Evolutionary conservation across 2,329 filamentous ascomycete genomes (phyloP).

Genomic region (Gyromitra esculenta): DNA sequence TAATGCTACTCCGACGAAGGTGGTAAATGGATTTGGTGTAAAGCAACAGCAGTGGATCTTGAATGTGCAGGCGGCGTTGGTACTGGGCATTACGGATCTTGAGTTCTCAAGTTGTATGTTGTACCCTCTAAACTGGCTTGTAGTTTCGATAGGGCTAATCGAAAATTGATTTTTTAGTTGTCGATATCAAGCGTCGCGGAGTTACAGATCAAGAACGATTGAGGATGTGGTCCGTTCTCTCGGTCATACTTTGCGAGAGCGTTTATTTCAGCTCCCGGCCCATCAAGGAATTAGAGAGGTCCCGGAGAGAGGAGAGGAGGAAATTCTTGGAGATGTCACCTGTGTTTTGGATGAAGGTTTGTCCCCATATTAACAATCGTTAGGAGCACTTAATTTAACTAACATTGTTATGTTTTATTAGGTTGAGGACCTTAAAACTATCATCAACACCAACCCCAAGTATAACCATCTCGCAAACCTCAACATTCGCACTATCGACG

Average conservation of each 20-base stretch:
- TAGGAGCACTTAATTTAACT: background rate
- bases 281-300: slow-evolving; percentile 47
- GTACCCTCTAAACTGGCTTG: slow-evolving; percentile 2
- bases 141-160: slow-evolving; percentile 28
- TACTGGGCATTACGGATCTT: slow-evolving; percentile 51
- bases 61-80: slow-evolving; percentile 54
- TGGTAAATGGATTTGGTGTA: slow-evolving; percentile 37
- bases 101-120: slow-evolving; percentile 48
- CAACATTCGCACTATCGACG: slow-evolving; percentile 43
- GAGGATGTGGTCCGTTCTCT: slow-evolving; percentile 54
- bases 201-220: slow-evolving; percentile 48
- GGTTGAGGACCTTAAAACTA: slow-evolving; percentile 51
- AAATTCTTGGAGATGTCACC: slow-evolving; percentile 54
- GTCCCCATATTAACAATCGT: background rate
- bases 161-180: slow-evolving; percentile 18
- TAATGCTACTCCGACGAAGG: slow-evolving; percentile 42
- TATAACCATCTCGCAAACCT: slow-evolving; percentile 42
- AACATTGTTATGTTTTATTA: slow-evolving; percentile 23
- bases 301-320: slow-evolving; percentile 45
- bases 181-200: slow-evolving; percentile 24
- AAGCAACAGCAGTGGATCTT: slow-evolving; percentile 48
- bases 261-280: slow-evolving; percentile 38
- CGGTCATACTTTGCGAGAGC: slow-evolving; percentile 51
- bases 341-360: slow-evolving; percentile 56
- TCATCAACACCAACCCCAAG: slow-evolving; percentile 47